Evolutionary conservation across 257 asterid species (phyloP), one percentile per base, ranked within the genome.

Genomic region (Rubia yunnanensis): DNA sequence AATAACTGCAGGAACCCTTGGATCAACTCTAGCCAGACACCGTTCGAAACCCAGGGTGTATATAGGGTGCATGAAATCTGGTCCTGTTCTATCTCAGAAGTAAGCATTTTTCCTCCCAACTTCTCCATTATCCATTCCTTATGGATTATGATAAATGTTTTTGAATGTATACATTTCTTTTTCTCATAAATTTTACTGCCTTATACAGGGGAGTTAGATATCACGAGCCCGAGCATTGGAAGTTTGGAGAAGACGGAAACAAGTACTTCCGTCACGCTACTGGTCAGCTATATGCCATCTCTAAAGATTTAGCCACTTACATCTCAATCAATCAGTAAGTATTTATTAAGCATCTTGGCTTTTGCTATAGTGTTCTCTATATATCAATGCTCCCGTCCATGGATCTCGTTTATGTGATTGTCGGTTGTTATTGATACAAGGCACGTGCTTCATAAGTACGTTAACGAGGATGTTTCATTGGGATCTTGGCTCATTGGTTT

Each of bases 31-130:
- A 61, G 82, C 85, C 65, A 84, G 97, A 66, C 89, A 88, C 70
- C 96, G 82, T 68, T 83, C 85, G 9, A 88, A 84, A 75, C 88
- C 92, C 7, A 73, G 96, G 77, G 88, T 91, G 57, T 91, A 88
- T 72, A 86, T 91, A 52, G 96, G 97, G 50, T 91, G 97, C 88
- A 88, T 91, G 97, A 91, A 91, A 80, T 91, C 97, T 30, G 97
- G 96, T 66, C 96, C 96, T 0, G 95, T 88, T 78, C 86, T 91
- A 63, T 85, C 96, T 68, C 96, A 86, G 61, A 91, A 88, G 97
- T 91, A 79, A 76, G 97, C 72, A 52, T 32, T 65, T 44, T 38
- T 49, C 49, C 49, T 10, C 26, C 52, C 8, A 49, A 22, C 54
- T 39, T 56, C 52, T 24, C 64, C 57, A 50, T n/a, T 31, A 34